These are phyloP conservation scores for Populus nigra DNA, from an alignment of 345 rosid genomes.

Conservation along the genomic window DNA sequence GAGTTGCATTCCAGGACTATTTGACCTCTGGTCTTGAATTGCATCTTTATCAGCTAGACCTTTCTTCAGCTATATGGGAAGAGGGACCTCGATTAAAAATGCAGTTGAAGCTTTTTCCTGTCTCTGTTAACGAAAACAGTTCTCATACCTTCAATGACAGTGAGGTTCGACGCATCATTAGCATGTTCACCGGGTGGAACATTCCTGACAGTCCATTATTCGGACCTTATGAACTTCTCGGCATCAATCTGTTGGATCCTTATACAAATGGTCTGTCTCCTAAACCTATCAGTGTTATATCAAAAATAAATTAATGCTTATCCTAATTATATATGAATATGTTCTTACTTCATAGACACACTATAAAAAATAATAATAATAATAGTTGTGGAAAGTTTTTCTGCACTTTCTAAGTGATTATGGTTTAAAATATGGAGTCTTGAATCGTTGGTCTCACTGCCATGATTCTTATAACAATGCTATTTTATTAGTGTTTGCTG, in stretches of 20 bases:
- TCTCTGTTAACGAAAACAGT: slow-evolving; percentile 26
- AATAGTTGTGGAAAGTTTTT: background rate
- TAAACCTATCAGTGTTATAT: slow-evolving; percentile 7
- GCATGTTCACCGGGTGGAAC: slow-evolving; percentile 72
- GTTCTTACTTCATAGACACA: background rate
- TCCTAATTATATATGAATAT: background rate
- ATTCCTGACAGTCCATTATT: slow-evolving; percentile 61
- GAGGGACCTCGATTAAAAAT: slow-evolving; percentile 79
- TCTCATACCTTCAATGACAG: slow-evolving; percentile 52
- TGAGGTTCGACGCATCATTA: slow-evolving; percentile 58
- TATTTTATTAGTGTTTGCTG: too few relatives aligned
- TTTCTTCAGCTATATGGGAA: slow-evolving; percentile 50
- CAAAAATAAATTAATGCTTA: background rate
- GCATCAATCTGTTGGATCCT: slow-evolving; percentile 54
- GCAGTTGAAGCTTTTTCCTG: slow-evolving; percentile 70
- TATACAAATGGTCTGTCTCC: slow-evolving; percentile 63
- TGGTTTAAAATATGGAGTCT: too few relatives aligned
- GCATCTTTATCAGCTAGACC: slow-evolving; percentile 50
- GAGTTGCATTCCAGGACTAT: slow-evolving; percentile 42
- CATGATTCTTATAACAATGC: too few relatives aligned
- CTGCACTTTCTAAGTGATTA: background rate
- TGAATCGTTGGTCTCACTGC: too few relatives aligned
- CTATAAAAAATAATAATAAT: background rate
- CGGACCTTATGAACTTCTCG: slow-evolving; percentile 91
- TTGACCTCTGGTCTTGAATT: slow-evolving; percentile 54